These are phyloP conservation scores for Stachybotrys chartarum DNA, from an alignment of 2,329 filamentous ascomycete species.

Conservation along the genomic window DNA sequence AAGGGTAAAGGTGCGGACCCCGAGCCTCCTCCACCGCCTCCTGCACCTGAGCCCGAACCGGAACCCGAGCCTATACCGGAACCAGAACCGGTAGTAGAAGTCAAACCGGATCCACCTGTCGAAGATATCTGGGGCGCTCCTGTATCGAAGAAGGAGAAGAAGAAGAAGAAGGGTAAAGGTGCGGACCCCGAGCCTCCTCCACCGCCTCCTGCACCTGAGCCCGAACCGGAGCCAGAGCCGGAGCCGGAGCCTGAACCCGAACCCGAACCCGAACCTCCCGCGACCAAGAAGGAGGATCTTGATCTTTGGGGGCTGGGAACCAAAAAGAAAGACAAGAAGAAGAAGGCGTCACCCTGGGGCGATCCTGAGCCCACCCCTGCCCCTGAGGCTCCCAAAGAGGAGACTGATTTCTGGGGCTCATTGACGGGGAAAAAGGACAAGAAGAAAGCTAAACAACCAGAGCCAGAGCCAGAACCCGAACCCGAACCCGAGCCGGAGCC, in stretches of 20 bases:
- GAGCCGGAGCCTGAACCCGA: neutral
- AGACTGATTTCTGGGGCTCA: constrained; percentile 15
- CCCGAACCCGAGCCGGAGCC: constrained; percentile 10
- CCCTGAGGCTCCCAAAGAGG: constrained; percentile 9
- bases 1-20: constrained; percentile 18
- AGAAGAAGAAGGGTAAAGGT: constrained; percentile 14
- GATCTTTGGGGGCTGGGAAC: constrained; percentile 4
- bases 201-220: constrained; percentile 5
- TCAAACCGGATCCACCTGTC: constrained; percentile 4
- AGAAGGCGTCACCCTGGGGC: neutral
- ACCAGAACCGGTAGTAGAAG: constrained; percentile 1
- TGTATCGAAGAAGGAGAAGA: constrained; percentile 21
- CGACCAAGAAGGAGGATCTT: constrained; percentile 2
- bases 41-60: constrained; percentile 11
- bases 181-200: constrained; percentile 1
- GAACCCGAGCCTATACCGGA: constrained; percentile 15
- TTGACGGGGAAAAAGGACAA: constrained; percentile 3
- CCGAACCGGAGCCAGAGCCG: constrained; percentile 10
- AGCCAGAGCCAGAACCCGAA: constrained; percentile 11
- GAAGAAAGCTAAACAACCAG: constrained; percentile 9
- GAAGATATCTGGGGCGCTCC: constrained; percentile 19
- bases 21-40: constrained; percentile 1
- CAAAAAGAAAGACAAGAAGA: constrained; percentile 3
- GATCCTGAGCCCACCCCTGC: neutral
- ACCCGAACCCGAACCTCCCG: constrained; percentile 6